phyloP scores from a whole-genome alignment of 176 grass and related monocot genomes.

The Thinopyrum elongatum region DNA sequence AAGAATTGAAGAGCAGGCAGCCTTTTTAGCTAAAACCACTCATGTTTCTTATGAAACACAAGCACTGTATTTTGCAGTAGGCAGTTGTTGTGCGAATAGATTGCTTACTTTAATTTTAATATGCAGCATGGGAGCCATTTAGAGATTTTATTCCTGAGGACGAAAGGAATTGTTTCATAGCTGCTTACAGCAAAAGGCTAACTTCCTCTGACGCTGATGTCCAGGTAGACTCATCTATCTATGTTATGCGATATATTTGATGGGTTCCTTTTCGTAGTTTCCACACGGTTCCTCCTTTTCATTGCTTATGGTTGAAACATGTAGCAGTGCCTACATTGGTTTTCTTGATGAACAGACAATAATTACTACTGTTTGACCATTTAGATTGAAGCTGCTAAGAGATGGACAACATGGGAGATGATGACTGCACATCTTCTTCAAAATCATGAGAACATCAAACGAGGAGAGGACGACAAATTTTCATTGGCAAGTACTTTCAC shows the following conservation, averaged over 20 bases:
- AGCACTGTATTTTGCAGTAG: neutral
- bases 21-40: neutral
- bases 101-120: neutral
- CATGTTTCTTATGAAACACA: neutral
- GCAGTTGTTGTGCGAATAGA: neutral
- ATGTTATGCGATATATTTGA: conserved; percentile 6
- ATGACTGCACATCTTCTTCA: conserved; percentile 95
- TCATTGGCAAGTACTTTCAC: conserved; percentile 58
- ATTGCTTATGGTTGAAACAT: conserved; percentile 8
- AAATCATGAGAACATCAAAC: conserved; percentile 75
- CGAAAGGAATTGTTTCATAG: conserved; percentile 78
- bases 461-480: conserved; percentile 84
- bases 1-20: neutral
- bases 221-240: conserved; percentile 48
- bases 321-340: neutral
- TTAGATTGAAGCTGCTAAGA: conserved; percentile 84
- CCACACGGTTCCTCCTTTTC: neutral
- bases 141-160: conserved; percentile 92
- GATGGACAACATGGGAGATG: conserved; percentile 97
- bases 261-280: neutral
- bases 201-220: conserved; percentile 63
- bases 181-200: conserved; percentile 77
- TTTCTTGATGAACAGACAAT: neutral
- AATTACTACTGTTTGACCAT: neutral
- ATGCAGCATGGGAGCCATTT: conserved; percentile 86